Conservation (phyloP, 2,329 filamentous ascomycete species). For the Fusarium annulatum region DNA sequence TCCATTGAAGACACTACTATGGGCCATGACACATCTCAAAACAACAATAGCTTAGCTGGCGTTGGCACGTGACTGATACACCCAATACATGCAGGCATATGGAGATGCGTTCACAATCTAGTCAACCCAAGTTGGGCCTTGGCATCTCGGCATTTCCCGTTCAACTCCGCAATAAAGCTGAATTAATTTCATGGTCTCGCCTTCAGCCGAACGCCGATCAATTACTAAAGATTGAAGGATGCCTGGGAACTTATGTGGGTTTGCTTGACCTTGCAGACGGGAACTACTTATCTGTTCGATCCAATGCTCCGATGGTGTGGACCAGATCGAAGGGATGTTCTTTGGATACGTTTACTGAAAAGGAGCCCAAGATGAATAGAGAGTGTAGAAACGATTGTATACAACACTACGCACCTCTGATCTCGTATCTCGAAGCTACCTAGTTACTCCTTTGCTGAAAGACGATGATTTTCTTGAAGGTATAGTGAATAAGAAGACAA, state of each 20-base stretch:
- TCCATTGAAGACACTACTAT: not conserved
- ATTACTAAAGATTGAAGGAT: not conserved
- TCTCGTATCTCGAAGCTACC: not conserved
- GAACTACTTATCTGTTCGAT: not conserved
- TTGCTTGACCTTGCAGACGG: not conserved
- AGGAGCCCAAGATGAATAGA: not conserved
- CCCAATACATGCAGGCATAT: slow-evolving; percentile 6
- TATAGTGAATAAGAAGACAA: not conserved
- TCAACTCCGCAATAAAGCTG: not conserved
- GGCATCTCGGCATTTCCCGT: not conserved
- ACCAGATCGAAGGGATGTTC: not conserved
- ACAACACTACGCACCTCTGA: not conserved
- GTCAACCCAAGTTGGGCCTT: not conserved
- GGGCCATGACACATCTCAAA: not conserved
- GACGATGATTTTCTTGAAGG: not conserved
- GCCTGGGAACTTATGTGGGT: not conserved
- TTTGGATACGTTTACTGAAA: not conserved
- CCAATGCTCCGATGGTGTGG: not conserved
- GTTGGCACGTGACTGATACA: not conserved
- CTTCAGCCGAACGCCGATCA: slow-evolving; percentile 4
- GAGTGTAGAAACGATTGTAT: too few species aligned
- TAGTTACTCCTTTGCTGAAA: not conserved
- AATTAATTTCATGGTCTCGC: not conserved
- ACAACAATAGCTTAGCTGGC: not conserved
- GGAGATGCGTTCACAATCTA: not conserved